phyloP scores from a whole-genome alignment of 805 yeast species.

The Candida incommunis region DNA sequence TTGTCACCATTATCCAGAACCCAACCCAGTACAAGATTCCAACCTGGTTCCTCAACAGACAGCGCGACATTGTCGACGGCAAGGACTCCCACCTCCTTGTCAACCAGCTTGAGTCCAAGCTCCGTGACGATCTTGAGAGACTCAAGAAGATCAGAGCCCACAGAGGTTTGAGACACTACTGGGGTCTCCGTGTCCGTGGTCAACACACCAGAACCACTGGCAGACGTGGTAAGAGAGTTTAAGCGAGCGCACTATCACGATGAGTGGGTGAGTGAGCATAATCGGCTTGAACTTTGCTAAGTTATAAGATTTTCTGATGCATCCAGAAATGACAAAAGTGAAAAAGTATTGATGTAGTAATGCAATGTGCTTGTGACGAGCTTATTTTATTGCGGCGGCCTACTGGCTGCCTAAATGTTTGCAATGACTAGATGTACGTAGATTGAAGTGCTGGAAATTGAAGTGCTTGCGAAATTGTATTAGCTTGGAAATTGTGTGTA shows the following conservation, averaged over 20 bases:
- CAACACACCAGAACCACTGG: constrained; percentile 99
- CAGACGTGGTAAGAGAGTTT: constrained; percentile 64
- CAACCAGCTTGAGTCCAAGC: constrained; percentile 97
- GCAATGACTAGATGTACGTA: too few relatives aligned
- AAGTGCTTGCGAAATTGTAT: too few relatives aligned
- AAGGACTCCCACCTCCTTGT: constrained; percentile 98
- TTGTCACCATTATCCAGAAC: constrained; percentile 99
- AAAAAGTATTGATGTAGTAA: background rate
- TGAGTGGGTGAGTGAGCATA: constrained; percentile 19
- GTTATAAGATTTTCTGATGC: background rate
- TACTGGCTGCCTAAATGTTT: too few relatives aligned
- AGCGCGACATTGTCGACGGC: constrained; percentile 96
- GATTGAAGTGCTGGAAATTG: too few relatives aligned
- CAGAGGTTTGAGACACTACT: constrained; percentile 99
- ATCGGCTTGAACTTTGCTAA: too few relatives aligned
- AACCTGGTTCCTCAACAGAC: constrained; percentile 99
- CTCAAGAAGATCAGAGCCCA: constrained; percentile 99
- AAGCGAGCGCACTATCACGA: constrained; percentile 29
- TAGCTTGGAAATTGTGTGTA: too few relatives aligned
- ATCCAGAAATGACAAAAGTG: too few relatives aligned
- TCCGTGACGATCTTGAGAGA: constrained; percentile 99
- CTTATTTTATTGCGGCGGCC: too few relatives aligned
- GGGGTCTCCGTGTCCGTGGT: constrained; percentile 99
- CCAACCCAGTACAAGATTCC: constrained; percentile 99
- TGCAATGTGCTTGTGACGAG: too few relatives aligned